Evolutionary conservation across 2,329 filamentous ascomycete species (phyloP).

Genomic region (Aaosphaeria arxii): DNA sequence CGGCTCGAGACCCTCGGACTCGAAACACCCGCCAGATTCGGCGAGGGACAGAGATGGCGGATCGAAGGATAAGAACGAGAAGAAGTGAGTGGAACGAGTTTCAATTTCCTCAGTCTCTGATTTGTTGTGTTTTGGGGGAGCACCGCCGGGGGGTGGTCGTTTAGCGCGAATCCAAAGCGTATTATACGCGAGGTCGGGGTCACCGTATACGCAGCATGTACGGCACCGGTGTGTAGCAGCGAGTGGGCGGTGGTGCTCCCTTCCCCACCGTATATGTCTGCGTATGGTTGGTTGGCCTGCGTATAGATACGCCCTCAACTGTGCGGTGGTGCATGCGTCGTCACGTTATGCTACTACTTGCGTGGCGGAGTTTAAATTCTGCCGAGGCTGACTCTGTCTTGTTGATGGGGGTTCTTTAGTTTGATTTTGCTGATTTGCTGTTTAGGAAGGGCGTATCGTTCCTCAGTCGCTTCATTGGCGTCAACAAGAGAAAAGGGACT

Average conservation of each 20-base stretch:
- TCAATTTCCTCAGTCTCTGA: background rate
- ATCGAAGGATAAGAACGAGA: constrained; percentile 25
- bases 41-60: constrained; percentile 16
- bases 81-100: constrained; percentile 31
- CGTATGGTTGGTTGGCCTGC: no score
- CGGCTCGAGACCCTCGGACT: constrained; percentile 39
- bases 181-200: no score
- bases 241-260: no score
- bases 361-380: constrained; percentile 11
- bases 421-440: background rate
- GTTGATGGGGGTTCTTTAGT: background rate
- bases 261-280: no score
- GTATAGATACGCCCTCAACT: no score
- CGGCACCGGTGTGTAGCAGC: no score
- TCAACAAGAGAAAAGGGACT: constrained; percentile 66
- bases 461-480: constrained; percentile 76
- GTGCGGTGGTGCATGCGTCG: background rate
- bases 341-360: background rate
- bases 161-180: no score
- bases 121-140: no score
- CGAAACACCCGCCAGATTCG: constrained; percentile 25
- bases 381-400: constrained; percentile 13
- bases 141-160: no score
- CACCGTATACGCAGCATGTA: no score
- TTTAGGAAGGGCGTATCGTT: constrained; percentile 83